phyloP scores from a whole-genome alignment of 1,139 yeast genomes.

The Yamadazyma jaroonii region DNA sequence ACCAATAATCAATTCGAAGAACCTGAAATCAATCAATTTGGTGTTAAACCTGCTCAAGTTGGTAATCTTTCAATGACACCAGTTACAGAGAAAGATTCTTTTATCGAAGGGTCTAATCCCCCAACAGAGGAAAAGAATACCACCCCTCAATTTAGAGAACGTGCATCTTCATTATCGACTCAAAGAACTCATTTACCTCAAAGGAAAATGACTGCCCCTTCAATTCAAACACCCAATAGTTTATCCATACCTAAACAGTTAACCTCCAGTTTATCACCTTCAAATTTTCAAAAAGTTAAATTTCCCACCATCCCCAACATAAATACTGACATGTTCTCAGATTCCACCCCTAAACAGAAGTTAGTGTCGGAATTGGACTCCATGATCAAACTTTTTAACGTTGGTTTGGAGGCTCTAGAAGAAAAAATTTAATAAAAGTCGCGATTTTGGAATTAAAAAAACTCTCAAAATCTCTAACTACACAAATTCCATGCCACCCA shows the following conservation, averaged over 20 bases:
- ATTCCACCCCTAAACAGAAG: slow-evolving; percentile 33
- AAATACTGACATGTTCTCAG: slow-evolving; percentile 39
- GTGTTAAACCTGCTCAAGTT: slow-evolving; percentile 54
- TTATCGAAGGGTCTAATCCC: slow-evolving; percentile 8
- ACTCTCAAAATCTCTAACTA: too few relatives aligned
- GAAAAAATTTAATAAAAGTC: slow-evolving; percentile 19
- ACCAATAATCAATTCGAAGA: slow-evolving; percentile 24
- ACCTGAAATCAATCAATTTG: slow-evolving; percentile 57
- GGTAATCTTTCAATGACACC: slow-evolving; percentile 71
- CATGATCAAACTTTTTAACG: slow-evolving; percentile 38
- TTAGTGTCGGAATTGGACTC: slow-evolving; percentile 37
- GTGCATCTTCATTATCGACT: slow-evolving; percentile 17
- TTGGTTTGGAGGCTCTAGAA: slow-evolving; percentile 43
- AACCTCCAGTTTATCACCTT: slow-evolving; percentile 7
- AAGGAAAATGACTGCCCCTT: slow-evolving; percentile 13
- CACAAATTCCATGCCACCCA: slow-evolving; percentile 31
- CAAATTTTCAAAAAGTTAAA: slow-evolving; percentile 9
- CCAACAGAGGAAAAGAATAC: slow-evolving; percentile 13
- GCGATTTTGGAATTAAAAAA: too few relatives aligned
- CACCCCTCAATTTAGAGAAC: slow-evolving; percentile 15
- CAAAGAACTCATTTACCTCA: slow-evolving; percentile 9
- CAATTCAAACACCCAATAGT: slow-evolving; percentile 11
- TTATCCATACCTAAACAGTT: slow-evolving; percentile 15
- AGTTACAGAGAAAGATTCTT: slow-evolving; percentile 55
- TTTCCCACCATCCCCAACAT: slow-evolving; percentile 41